Evolutionary conservation across 2,329 filamentous ascomycete genomes (phyloP).

Genomic region (Canariomyces notabilis): DNA sequence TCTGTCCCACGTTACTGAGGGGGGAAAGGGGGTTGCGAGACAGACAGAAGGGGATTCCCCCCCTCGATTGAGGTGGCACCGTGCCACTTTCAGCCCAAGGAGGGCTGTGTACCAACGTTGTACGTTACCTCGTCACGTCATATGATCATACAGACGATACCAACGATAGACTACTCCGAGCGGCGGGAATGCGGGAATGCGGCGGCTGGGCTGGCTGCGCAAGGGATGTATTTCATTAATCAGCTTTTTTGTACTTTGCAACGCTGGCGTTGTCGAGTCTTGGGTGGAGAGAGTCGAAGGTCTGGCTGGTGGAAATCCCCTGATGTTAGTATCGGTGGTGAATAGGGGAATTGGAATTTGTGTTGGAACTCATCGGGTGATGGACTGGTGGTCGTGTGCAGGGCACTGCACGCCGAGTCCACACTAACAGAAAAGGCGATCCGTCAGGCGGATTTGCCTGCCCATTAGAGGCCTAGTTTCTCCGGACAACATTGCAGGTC

Average conservation of each 20-base stretch:
- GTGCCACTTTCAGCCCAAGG: constrained; percentile 9
- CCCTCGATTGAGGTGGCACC: not conserved
- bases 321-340: not conserved
- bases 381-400: too few species aligned
- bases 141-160: constrained; percentile 1
- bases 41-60: not conserved
- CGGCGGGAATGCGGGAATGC: too few species aligned
- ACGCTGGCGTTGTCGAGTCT: not conserved
- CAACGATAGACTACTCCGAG: too few species aligned
- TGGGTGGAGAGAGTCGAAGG: not conserved
- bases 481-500: not conserved
- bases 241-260: not conserved
- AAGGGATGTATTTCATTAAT: too few species aligned
- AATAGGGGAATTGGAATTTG: not conserved
- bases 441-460: not conserved
- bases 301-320: not conserved
- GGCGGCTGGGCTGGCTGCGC: not conserved
- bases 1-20: constrained; percentile 7
- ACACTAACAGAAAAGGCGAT: not conserved
- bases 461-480: too few species aligned
- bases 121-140: constrained; percentile 8
- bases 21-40: not conserved
- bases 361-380: too few species aligned
- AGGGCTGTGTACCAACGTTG: constrained; percentile 22
- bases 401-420: too few species aligned